phyloP scores from a whole-genome alignment of 1,284 basidiomycete species.

The Ustilago shanxiensis region DNA sequence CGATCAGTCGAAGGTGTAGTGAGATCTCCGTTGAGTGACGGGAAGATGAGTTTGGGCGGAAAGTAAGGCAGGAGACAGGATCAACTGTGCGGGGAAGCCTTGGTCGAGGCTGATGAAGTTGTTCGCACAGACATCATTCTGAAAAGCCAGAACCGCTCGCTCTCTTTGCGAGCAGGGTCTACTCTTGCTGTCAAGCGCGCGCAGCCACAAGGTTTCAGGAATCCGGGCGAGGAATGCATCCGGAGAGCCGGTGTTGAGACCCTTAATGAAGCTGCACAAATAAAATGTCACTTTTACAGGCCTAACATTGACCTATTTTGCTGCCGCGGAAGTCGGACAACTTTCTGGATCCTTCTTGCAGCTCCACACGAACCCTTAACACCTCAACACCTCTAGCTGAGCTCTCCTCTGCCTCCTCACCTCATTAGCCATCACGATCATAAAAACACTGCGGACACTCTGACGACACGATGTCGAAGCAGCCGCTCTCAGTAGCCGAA shows the following conservation, averaged over 20 bases:
- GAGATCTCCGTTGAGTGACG: not conserved
- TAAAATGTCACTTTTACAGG: not conserved
- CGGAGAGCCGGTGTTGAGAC: slow-evolving; percentile 5
- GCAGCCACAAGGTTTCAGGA: not conserved
- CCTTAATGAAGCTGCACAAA: too few relatives aligned
- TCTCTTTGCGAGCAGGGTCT: not conserved
- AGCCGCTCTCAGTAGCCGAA: slow-evolving; percentile 61
- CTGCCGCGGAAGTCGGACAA: slow-evolving; percentile 4
- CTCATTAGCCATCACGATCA: not conserved
- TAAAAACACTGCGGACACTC: not conserved
- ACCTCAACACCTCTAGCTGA: not conserved
- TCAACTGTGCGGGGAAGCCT: not conserved
- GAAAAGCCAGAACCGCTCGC: too few relatives aligned
- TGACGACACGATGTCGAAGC: slow-evolving; percentile 30
- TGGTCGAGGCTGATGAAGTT: not conserved
- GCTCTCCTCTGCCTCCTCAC: not conserved
- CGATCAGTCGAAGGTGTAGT: too few relatives aligned
- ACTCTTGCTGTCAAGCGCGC: too few relatives aligned
- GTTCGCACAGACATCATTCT: not conserved
- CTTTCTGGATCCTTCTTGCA: slow-evolving; percentile 2
- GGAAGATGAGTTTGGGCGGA: not conserved
- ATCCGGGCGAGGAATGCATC: slow-evolving; percentile 8
- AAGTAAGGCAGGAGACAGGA: not conserved
- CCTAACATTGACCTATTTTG: not conserved
- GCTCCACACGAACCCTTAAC: slow-evolving; percentile 5